Conservation (phyloP, 208 protist species). For the Borovskyia barvae region DNA sequence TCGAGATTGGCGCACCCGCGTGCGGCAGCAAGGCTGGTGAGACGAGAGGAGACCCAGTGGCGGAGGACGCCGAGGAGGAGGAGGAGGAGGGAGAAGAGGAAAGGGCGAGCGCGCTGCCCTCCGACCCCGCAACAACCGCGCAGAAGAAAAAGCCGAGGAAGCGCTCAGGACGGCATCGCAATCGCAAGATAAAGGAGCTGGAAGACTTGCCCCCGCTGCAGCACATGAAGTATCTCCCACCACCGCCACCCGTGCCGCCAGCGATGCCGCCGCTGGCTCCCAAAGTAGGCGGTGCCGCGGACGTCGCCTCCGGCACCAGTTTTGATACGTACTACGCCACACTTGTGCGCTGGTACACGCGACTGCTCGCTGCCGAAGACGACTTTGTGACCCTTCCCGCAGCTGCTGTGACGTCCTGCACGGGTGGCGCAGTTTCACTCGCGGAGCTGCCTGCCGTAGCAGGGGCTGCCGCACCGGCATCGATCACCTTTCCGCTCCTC, state of each 20-base stretch:
- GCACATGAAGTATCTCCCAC: conserved; percentile 24
- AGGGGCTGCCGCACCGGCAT: too few relatives aligned
- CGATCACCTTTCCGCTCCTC: too few relatives aligned
- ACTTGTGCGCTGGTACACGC: conserved; percentile 54
- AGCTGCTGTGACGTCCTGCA: conserved; percentile 3
- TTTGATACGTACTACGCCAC: conserved; percentile 19
- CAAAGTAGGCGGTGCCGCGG: background rate
- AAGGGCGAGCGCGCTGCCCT: background rate
- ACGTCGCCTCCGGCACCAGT: background rate
- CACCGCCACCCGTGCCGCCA: conserved; percentile 19
- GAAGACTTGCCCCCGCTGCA: conserved; percentile 13
- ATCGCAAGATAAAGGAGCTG: conserved; percentile 26
- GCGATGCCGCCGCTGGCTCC: conserved; percentile 16
- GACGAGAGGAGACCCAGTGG: background rate
- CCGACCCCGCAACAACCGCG: background rate
- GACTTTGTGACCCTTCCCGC: conserved; percentile 26
- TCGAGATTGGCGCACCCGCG: background rate
- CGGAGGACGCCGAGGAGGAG: background rate
- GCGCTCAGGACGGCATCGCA: conserved; percentile 19
- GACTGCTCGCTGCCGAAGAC: conserved; percentile 34
- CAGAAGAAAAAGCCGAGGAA: conserved; percentile 24
- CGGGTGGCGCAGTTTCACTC: background rate
- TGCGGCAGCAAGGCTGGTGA: background rate
- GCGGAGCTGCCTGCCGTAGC: too few relatives aligned
- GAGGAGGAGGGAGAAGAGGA: conserved; percentile 1